Conservation (phyloP, 2,329 filamentous ascomycete species). For the Rhynchosporium agropyri region DNA sequence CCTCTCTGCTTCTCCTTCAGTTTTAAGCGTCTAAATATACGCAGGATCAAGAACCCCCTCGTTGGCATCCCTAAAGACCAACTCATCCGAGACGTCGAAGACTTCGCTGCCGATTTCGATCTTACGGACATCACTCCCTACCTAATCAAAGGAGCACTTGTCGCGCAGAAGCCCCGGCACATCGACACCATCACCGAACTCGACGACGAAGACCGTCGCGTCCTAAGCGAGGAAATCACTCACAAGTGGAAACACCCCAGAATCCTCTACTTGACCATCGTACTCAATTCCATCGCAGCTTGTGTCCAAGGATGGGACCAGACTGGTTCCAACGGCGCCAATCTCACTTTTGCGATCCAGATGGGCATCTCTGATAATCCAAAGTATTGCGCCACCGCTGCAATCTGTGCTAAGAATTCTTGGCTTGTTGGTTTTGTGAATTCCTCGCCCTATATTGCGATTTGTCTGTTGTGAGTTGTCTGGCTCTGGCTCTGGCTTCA, state of each 20-base stretch:
- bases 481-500: too few species aligned
- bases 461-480: constrained; percentile 55
- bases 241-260: constrained; percentile 70
- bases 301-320: constrained; percentile 62
- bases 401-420: constrained; percentile 26
- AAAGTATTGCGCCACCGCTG: constrained; percentile 51
- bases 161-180: constrained; percentile 69
- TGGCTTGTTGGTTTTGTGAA: constrained; percentile 65
- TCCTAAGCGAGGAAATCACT: constrained; percentile 63
- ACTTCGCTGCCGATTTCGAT: constrained; percentile 61
- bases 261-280: constrained; percentile 67
- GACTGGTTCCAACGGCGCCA: constrained; percentile 57
- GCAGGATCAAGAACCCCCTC: constrained; percentile 59
- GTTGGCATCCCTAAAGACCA: constrained; percentile 54
- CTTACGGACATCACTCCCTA: constrained; percentile 60
- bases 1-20: background rate
- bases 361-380: constrained; percentile 48
- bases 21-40: constrained; percentile 29
- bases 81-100: constrained; percentile 57
- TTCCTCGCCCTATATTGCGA: constrained; percentile 46
- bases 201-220: constrained; percentile 60
- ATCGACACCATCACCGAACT: constrained; percentile 67
- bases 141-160: constrained; percentile 70
- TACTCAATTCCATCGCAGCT: constrained; percentile 68
- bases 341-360: constrained; percentile 49